phyloP scores from a whole-genome alignment of 1,139 yeast species.

The Hemisphaericaspora subhashii region DNA sequence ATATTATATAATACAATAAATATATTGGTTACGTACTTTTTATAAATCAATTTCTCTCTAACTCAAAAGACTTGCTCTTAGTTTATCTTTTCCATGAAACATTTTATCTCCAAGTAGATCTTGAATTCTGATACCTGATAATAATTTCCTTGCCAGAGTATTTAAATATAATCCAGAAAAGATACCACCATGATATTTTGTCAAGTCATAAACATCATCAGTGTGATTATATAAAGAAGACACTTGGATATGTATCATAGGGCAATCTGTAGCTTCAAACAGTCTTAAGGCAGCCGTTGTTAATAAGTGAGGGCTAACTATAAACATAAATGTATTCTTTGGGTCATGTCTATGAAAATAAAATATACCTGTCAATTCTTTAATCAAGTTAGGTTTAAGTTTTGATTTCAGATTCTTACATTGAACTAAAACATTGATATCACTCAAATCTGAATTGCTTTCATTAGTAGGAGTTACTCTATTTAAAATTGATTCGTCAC shows the following conservation, averaged over 20 bases:
- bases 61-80: neutral
- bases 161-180: slow-evolving; percentile 47
- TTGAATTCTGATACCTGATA: slow-evolving; percentile 36
- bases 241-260: slow-evolving; percentile 53
- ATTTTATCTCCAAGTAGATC: slow-evolving; percentile 4
- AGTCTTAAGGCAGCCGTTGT: slow-evolving; percentile 60
- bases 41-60: neutral
- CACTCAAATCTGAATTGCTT: slow-evolving; percentile 22
- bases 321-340: slow-evolving; percentile 23
- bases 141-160: slow-evolving; percentile 35
- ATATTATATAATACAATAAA: no score
- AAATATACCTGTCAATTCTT: slow-evolving; percentile 62
- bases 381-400: slow-evolving; percentile 51
- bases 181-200: slow-evolving; percentile 36
- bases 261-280: slow-evolving; percentile 53
- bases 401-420: slow-evolving; percentile 53
- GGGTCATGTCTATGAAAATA: slow-evolving; percentile 31
- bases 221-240: slow-evolving; percentile 25
- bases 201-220: slow-evolving; percentile 31
- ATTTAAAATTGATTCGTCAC: slow-evolving; percentile 12
- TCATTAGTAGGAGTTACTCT: slow-evolving; percentile 7
- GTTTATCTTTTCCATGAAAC: neutral
- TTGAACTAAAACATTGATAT: slow-evolving; percentile 49
- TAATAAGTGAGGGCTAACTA: slow-evolving; percentile 60
- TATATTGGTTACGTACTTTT: neutral